phyloP scores from a whole-genome alignment of 1,284 basidiomycete genomes.

The Mycena sp. region DNA sequence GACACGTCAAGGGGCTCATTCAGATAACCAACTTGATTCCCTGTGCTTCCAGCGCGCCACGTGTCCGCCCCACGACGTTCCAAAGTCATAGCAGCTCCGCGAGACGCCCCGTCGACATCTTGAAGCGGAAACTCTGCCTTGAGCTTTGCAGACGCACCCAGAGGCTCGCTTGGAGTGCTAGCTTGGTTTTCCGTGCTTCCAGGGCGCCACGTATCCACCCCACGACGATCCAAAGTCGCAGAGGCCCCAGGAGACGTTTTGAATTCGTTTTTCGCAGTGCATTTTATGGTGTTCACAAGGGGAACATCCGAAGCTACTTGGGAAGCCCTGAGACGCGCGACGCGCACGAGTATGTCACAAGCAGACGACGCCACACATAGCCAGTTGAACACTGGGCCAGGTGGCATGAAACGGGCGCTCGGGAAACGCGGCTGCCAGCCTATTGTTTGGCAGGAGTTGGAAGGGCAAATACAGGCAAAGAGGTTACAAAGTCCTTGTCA shows the following conservation, averaged over 20 bases:
- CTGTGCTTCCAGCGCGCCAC: neutral
- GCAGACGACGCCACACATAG: slow-evolving; percentile 69
- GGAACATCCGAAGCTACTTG: slow-evolving; percentile 43
- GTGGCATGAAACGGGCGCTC: slow-evolving; percentile 64
- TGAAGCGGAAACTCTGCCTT: too few species aligned
- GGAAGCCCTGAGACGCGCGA: slow-evolving; percentile 62
- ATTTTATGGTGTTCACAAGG: slow-evolving; percentile 2
- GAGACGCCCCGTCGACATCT: too few species aligned
- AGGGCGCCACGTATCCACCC: neutral
- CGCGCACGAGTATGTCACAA: slow-evolving; percentile 67
- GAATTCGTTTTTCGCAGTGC: neutral
- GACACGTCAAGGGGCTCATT: neutral
- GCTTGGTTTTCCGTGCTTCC: neutral
- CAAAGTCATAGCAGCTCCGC: neutral
- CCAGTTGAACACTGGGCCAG: slow-evolving; percentile 75
- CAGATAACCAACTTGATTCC: neutral
- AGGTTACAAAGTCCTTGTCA: too few species aligned
- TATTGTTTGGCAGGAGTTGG: neutral
- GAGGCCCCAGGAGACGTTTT: neutral
- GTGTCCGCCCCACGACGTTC: neutral
- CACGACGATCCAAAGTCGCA: neutral
- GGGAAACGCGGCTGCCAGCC: too few species aligned
- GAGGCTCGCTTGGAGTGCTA: neutral
- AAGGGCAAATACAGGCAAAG: too few species aligned
- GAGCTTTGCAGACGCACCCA: neutral